A percentile compares a stretch with the other conserved stretches of the same genome.
Evolutionary conservation across 2,329 filamentous ascomycete species (phyloP).

Genomic region (Paraconiothyrium sp.): DNA sequence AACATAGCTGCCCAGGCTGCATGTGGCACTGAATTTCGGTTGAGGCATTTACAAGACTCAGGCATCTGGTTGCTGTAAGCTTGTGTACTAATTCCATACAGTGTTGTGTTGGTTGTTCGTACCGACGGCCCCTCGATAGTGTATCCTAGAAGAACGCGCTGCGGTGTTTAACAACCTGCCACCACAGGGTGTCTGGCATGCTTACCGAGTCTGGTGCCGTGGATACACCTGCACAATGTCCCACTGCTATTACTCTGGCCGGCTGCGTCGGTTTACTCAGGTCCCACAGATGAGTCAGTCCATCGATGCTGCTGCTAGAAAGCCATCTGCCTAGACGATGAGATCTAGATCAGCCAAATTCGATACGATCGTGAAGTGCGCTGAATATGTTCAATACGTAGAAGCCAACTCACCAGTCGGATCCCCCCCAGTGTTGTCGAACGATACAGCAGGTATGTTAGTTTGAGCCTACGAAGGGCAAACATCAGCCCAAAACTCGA

Average conservation of each 20-base stretch:
- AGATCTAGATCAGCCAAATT: background rate
- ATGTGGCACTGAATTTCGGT: conserved; percentile 27
- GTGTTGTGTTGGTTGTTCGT: background rate
- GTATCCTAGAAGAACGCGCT: background rate
- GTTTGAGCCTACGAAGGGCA: conserved; percentile 18
- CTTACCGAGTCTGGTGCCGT: background rate
- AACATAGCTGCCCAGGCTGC: conserved; percentile 42
- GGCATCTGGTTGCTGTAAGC: conserved; percentile 17
- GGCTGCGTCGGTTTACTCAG: conserved; percentile 32
- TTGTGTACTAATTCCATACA: background rate
- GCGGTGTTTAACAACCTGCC: background rate
- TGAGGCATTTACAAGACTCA: conserved; percentile 24
- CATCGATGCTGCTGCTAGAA: conserved; percentile 65
- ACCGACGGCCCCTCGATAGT: background rate
- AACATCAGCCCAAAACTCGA: background rate
- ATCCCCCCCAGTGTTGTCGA: conserved; percentile 67
- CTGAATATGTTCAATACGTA: background rate
- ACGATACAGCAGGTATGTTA: conserved; percentile 68
- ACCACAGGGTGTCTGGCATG: background rate
- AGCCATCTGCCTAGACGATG: conserved; percentile 57
- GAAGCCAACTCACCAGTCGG: conserved; percentile 50
- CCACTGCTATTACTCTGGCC: conserved; percentile 33
- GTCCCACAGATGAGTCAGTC: conserved; percentile 61
- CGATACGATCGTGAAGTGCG: background rate
- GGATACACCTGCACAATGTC: conserved; percentile 33